These are phyloP conservation scores for Hymenoscyphus occultus DNA, from an alignment of 2,329 filamentous ascomycete genomes.

Conservation along the genomic window DNA sequence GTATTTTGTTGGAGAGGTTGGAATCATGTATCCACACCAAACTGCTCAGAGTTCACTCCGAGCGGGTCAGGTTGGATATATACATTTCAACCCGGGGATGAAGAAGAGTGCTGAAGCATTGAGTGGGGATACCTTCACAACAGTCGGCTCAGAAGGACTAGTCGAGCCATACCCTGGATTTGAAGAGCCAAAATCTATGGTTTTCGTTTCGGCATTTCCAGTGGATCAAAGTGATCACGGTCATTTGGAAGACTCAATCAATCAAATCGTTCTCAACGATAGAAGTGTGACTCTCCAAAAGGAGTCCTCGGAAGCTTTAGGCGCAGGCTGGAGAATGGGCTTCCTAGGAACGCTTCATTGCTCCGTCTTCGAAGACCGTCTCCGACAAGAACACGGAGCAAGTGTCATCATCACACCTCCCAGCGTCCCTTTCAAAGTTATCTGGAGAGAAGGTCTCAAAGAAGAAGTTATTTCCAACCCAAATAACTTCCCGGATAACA, in stretches of 20 bases:
- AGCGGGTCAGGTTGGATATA: conserved; percentile 92
- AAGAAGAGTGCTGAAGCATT: conserved; percentile 94
- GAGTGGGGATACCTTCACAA: conserved; percentile 92
- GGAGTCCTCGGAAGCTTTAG: conserved; percentile 89
- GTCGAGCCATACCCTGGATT: conserved; percentile 88
- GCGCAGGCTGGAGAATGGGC: conserved; percentile 88
- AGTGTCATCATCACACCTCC: conserved; percentile 97
- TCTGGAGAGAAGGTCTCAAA: conserved; percentile 68
- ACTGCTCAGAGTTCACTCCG: conserved; percentile 76
- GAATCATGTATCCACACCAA: conserved; percentile 90
- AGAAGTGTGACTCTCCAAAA: conserved; percentile 91
- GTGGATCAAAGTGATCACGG: conserved; percentile 85
- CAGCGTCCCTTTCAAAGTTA: conserved; percentile 85
- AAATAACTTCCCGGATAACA: conserved; percentile 75
- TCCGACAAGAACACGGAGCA: conserved; percentile 90
- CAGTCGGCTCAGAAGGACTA: conserved; percentile 67
- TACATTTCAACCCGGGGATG: conserved; percentile 98
- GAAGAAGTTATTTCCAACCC: conserved; percentile 82
- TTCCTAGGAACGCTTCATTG: conserved; percentile 97
- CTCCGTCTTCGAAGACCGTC: conserved; percentile 96
- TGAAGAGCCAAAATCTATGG: conserved; percentile 97
- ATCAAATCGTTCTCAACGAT: conserved; percentile 90
- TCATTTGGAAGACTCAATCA: conserved; percentile 88
- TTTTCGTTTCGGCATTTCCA: conserved; percentile 95
- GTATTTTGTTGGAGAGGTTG: conserved; percentile 93